Evolutionary conservation across 2,329 filamentous ascomycete species (phyloP).

Genomic region (Aspergillus neotritici): DNA sequence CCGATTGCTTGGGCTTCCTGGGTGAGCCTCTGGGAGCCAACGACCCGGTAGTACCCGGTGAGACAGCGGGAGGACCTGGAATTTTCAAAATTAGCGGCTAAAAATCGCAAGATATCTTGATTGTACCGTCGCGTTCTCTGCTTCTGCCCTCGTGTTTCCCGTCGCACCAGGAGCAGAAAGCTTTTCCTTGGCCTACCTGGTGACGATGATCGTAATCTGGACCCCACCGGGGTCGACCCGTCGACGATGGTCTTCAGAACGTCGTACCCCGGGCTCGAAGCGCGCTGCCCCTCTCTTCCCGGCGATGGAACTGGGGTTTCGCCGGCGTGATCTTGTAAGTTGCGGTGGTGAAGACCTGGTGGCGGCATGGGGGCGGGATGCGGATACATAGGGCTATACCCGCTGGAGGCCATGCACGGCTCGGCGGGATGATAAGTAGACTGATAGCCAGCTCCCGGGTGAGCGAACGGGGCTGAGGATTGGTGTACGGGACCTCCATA

Average conservation of each 20-base stretch:
- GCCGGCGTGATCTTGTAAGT: not conserved
- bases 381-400: too few species aligned
- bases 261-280: slow-evolving; percentile 22
- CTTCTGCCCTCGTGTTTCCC: too few species aligned
- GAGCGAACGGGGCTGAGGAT: slow-evolving; percentile 9
- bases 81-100: not conserved
- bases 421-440: too few species aligned
- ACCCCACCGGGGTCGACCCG: slow-evolving; percentile 29
- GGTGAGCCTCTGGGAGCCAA: slow-evolving; percentile 55
- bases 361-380: too few species aligned
- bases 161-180: too few species aligned
- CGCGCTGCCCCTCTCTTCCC: slow-evolving; percentile 7
- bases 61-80: slow-evolving; percentile 11
- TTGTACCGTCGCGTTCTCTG: too few species aligned
- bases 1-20: slow-evolving; percentile 63
- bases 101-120: too few species aligned
- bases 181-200: slow-evolving; percentile 16
- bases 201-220: slow-evolving; percentile 9
- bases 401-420: too few species aligned
- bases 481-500: slow-evolving; percentile 18
- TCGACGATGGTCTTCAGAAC: slow-evolving; percentile 35
- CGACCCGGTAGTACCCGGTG: slow-evolving; percentile 8
- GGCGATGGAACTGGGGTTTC: slow-evolving; percentile 1
- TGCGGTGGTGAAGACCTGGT: slow-evolving; percentile 3
- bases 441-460: too few species aligned